These are phyloP conservation scores for Gloeopeniophorella convolvens DNA, from an alignment of 768 basidiomycete genomes.

Conservation along the genomic window DNA sequence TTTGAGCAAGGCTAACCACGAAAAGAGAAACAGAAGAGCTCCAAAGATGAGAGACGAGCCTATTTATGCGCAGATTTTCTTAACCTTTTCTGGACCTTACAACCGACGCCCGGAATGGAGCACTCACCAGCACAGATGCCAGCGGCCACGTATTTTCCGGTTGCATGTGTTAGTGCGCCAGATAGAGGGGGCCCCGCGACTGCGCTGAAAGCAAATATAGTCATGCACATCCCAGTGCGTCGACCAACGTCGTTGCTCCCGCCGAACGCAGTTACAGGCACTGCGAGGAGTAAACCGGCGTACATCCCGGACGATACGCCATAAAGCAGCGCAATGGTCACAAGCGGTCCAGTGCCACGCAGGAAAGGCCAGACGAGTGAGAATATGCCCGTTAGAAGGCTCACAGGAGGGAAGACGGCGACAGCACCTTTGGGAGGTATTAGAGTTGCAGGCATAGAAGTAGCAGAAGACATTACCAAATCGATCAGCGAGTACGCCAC, in stretches of 20 bases:
- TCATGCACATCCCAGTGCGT: conserved; percentile 57
- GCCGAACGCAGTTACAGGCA: conserved; percentile 58
- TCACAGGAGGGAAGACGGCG: conserved; percentile 65
- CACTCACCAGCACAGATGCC: no score
- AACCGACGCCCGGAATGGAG: no score
- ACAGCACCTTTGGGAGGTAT: conserved; percentile 43
- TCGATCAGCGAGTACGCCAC: conserved; percentile 46
- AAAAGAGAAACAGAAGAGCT: no score
- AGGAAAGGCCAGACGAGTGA: conserved; percentile 71
- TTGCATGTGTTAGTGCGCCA: conserved; percentile 52
- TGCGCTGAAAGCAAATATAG: conserved; percentile 52
- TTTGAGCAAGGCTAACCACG: no score
- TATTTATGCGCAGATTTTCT: no score
- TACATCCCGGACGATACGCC: conserved; percentile 57
- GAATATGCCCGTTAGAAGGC: conserved; percentile 44
- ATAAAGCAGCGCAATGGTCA: conserved; percentile 53
- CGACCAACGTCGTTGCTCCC: conserved; percentile 53
- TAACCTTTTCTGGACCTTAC: no score
- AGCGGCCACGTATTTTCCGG: conserved; percentile 50
- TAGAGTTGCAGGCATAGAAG: neutral
- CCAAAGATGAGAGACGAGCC: no score
- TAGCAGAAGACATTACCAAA: conserved; percentile 39
- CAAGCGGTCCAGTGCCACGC: conserved; percentile 35
- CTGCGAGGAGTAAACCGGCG: conserved; percentile 46
- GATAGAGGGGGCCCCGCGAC: conserved; percentile 67